Conservation (phyloP, 345 rosid genomes). For the Syzygium jambos region DNA sequence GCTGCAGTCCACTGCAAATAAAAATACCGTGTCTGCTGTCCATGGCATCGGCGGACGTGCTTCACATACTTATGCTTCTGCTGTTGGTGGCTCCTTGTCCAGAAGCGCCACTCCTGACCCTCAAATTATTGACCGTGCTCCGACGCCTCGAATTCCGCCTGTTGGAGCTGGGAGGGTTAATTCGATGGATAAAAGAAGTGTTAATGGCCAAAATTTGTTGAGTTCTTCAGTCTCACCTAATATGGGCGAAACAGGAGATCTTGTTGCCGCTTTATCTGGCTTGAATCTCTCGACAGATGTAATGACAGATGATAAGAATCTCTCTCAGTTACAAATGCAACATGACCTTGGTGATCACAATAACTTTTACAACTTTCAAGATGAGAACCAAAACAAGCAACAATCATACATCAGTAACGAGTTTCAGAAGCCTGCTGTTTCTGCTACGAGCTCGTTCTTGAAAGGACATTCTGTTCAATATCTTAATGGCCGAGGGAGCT, state of each 20-base stretch:
- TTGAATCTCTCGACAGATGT: conserved; percentile 39
- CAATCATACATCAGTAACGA: conserved; percentile 12
- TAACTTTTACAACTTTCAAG: conserved; percentile 16
- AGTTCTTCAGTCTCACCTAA: conserved; percentile 23
- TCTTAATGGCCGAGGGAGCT: conserved; percentile 29
- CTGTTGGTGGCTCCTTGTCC: conserved; percentile 51
- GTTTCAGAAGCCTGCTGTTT: conserved; percentile 7
- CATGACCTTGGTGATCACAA: conserved; percentile 24
- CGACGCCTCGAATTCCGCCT: conserved; percentile 51
- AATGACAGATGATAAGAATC: conserved; percentile 26
- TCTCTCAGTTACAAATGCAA: conserved; percentile 13
- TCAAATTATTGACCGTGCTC: conserved; percentile 45
- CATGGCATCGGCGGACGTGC: conserved; percentile 24
- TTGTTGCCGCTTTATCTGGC: conserved; percentile 44
- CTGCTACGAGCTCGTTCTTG: conserved; percentile 20
- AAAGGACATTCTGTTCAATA: conserved; percentile 24
- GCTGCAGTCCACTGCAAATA: conserved; percentile 20
- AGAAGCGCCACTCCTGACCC: conserved; percentile 62
- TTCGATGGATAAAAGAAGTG: conserved; percentile 38
- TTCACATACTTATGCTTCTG: conserved; percentile 50
- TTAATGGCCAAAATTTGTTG: conserved; percentile 19
- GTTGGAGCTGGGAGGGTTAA: conserved; percentile 43
- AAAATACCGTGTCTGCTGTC: conserved; percentile 6
- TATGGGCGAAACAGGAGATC: conserved; percentile 29
- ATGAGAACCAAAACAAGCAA: neutral